phyloP scores from a whole-genome alignment of 768 basidiomycete species.

The Leccinellum rugosiceps region DNA sequence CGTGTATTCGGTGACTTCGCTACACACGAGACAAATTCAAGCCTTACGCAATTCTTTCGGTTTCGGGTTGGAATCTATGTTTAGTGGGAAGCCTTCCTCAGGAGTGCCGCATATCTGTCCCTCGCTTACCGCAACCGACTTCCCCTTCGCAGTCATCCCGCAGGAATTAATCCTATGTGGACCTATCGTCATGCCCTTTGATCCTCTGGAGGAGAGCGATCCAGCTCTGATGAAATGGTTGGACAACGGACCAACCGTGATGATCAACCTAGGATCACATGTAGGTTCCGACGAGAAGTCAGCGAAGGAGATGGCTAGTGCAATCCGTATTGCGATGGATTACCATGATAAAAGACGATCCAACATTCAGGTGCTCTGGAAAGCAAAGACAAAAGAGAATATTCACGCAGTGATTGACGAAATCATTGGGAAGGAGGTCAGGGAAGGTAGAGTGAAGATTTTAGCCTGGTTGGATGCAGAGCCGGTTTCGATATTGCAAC shows the following conservation, averaged over 20 bases:
- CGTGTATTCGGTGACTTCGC: not conserved
- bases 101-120: conserved; percentile 7
- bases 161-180: conserved; percentile 5
- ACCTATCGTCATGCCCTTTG: conserved; percentile 11
- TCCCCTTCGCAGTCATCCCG: conserved; percentile 3
- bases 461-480: conserved; percentile 12
- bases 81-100: too few species aligned
- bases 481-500: conserved; percentile 11
- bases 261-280: conserved; percentile 12
- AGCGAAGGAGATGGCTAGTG: conserved; percentile 2
- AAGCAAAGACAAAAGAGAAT: not conserved
- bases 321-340: conserved; percentile 7
- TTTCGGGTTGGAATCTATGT: not conserved
- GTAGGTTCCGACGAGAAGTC: not conserved
- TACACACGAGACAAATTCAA: not conserved
- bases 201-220: conserved; percentile 8
- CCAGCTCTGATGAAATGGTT: conserved; percentile 7
- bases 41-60: conserved; percentile 1
- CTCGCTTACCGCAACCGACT: conserved; percentile 1
- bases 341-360: not conserved
- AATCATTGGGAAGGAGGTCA: conserved; percentile 4
- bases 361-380: conserved; percentile 32
- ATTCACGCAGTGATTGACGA: not conserved
- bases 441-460: conserved; percentile 6
- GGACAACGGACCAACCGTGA: conserved; percentile 10